Evolutionary conservation across 2,329 filamentous ascomycete species (phyloP).

Genomic region (Aspergillus piperis): DNA sequence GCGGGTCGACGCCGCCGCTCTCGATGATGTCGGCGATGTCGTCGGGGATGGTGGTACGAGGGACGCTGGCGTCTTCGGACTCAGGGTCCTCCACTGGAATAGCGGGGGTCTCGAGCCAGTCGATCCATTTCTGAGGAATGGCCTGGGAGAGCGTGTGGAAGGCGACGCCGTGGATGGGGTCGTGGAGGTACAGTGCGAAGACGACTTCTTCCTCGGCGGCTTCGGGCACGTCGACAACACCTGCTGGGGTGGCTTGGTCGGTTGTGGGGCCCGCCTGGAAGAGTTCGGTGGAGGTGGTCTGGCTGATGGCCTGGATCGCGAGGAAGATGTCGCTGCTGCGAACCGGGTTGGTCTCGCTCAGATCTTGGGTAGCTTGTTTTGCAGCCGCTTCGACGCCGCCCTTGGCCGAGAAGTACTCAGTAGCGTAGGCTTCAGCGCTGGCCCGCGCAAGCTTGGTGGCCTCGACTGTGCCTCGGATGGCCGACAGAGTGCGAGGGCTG

Average conservation of each 20-base stretch:
- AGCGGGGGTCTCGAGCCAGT: constrained; percentile 79
- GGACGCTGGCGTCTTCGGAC: constrained; percentile 38
- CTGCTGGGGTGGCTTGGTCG: constrained; percentile 33
- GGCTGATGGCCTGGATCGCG: constrained; percentile 82
- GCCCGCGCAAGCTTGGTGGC: constrained; percentile 90
- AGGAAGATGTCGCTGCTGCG: constrained; percentile 94
- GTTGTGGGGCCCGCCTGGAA: constrained; percentile 62
- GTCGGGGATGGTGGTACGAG: constrained; percentile 60
- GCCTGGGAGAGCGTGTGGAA: constrained; percentile 82
- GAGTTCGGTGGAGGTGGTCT: constrained; percentile 64
- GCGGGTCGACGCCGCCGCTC: constrained; percentile 75
- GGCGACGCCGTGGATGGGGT: constrained; percentile 87
- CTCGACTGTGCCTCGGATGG: constrained; percentile 77
- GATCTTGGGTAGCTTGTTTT: constrained; percentile 72
- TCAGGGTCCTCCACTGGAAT: constrained; percentile 42
- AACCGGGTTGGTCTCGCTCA: constrained; percentile 84
- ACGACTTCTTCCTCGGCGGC: constrained; percentile 62
- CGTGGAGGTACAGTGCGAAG: constrained; percentile 77
- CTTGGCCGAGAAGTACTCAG: constrained; percentile 75
- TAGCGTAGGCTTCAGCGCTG: constrained; percentile 82
- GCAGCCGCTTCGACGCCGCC: constrained; percentile 82
- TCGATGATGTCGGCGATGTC: constrained; percentile 84
- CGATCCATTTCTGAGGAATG: constrained; percentile 80
- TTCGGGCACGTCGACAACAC: constrained; percentile 39
- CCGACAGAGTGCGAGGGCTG: constrained; percentile 72